A percentile compares a stretch with the other conserved stretches of the same genome.
phyloP scores from a whole-genome alignment of 2,329 filamentous ascomycete genomes.

The Trichoderma guizhouense region DNA sequence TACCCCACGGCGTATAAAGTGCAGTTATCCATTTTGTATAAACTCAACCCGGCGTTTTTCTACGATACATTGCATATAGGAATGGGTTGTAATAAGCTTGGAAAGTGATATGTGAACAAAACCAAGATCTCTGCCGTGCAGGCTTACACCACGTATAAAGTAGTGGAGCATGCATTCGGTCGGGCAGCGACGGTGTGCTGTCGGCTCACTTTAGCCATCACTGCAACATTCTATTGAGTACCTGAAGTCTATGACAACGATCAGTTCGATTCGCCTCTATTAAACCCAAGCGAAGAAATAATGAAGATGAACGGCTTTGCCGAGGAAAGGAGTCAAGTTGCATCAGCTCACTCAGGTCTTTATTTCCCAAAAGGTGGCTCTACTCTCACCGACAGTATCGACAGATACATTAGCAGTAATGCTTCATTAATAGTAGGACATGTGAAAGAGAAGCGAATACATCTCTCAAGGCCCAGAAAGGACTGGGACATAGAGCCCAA shows the following conservation, averaged over 20 bases:
- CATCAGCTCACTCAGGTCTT: background rate
- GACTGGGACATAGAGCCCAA: background rate
- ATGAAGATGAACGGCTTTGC: background rate
- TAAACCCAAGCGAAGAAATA: background rate
- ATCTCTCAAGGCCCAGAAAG: background rate
- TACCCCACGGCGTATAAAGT: background rate
- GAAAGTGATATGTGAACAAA: background rate
- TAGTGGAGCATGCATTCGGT: background rate
- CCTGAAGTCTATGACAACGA: background rate
- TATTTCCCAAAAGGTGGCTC: background rate
- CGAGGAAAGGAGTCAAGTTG: background rate
- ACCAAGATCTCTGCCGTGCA: background rate
- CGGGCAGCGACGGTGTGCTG: background rate
- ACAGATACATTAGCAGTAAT: background rate
- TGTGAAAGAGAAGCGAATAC: background rate
- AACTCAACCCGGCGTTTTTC: background rate
- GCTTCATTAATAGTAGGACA: background rate
- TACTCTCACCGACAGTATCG: background rate
- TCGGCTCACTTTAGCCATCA: background rate
- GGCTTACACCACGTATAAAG: background rate
- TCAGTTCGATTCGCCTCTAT: background rate
- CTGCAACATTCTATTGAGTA: background rate
- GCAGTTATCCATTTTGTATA: background rate
- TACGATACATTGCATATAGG: background rate
- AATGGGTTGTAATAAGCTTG: background rate